phyloP scores from a whole-genome alignment of 177 flowering plant species.

The Vitis hybrid region DNA sequence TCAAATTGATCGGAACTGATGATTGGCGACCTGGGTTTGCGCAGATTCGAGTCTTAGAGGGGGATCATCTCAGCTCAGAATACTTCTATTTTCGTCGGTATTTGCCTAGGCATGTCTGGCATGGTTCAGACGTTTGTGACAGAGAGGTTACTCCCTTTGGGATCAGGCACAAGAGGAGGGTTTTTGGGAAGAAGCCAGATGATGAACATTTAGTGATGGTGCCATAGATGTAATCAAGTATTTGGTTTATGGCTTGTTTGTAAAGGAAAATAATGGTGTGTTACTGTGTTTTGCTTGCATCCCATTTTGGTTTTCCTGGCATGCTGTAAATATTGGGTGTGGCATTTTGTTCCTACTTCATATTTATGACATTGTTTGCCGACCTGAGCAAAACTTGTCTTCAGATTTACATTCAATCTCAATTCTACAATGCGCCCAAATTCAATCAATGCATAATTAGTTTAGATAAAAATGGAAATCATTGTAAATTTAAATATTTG shows the following conservation, averaged over 20 bases:
- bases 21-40: constrained; percentile 73
- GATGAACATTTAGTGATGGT: too few relatives aligned
- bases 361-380: too few relatives aligned
- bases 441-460: too few relatives aligned
- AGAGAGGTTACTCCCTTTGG: constrained; percentile 62
- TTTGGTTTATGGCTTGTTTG: not conserved
- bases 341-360: too few relatives aligned
- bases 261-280: too few relatives aligned
- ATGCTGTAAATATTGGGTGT: too few relatives aligned
- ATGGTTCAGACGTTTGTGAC: constrained; percentile 59
- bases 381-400: too few relatives aligned
- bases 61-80: constrained; percentile 35
- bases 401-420: too few relatives aligned
- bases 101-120: constrained; percentile 61
- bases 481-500: too few relatives aligned
- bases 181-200: constrained; percentile 19
- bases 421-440: too few relatives aligned
- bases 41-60: constrained; percentile 34
- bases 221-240: not conserved
- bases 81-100: constrained; percentile 55
- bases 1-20: constrained; percentile 47
- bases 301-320: not conserved
- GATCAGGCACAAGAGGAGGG: constrained; percentile 43
- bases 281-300: not conserved
- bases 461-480: too few relatives aligned